Evolutionary conservation across 2,329 filamentous ascomycete genomes (phyloP).

Genomic region (Hypocreales sp.): DNA sequence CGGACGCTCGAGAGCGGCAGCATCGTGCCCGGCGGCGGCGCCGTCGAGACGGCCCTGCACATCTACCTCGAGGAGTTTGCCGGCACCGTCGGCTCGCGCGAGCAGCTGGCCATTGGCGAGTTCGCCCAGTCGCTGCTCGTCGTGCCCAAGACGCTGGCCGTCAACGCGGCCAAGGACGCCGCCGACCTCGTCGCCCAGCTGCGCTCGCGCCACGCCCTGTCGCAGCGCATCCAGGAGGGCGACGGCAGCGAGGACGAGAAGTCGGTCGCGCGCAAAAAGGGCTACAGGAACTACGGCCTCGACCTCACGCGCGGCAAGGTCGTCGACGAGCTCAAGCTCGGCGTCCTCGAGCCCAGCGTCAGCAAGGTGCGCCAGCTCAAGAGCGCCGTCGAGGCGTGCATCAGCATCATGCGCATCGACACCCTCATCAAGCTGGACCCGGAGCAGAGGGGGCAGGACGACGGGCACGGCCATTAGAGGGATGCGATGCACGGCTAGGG

Average conservation of each 20-base stretch:
- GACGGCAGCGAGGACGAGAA: conserved; percentile 77
- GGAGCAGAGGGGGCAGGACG: conserved; percentile 59
- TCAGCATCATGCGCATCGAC: conserved; percentile 98
- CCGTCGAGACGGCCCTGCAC: conserved; percentile 95
- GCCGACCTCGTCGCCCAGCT: conserved; percentile 92
- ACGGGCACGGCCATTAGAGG: conserved; percentile 67
- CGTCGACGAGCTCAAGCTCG: conserved; percentile 83
- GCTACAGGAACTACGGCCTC: conserved; percentile 96
- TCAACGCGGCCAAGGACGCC: conserved; percentile 94
- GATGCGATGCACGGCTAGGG: too few relatives aligned
- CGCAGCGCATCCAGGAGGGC: conserved; percentile 80
- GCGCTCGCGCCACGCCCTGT: conserved; percentile 83
- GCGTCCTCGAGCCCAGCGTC: conserved; percentile 91
- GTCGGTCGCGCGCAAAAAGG: conserved; percentile 81
- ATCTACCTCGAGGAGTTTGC: conserved; percentile 99
- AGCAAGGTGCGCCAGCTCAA: conserved; percentile 98
- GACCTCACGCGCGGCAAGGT: conserved; percentile 83
- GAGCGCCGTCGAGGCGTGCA: conserved; percentile 95
- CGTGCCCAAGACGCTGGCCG: conserved; percentile 89
- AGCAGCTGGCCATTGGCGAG: conserved; percentile 95
- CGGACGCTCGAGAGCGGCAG: conserved; percentile 90
- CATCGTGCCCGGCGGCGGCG: conserved; percentile 91
- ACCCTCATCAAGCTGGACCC: conserved; percentile 97
- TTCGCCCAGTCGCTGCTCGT: conserved; percentile 89
- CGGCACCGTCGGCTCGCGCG: conserved; percentile 87